Base-by-base conservation (phyloP, 371 early-diverging fungal species). In the Conidiobolus incongruus region DNA sequence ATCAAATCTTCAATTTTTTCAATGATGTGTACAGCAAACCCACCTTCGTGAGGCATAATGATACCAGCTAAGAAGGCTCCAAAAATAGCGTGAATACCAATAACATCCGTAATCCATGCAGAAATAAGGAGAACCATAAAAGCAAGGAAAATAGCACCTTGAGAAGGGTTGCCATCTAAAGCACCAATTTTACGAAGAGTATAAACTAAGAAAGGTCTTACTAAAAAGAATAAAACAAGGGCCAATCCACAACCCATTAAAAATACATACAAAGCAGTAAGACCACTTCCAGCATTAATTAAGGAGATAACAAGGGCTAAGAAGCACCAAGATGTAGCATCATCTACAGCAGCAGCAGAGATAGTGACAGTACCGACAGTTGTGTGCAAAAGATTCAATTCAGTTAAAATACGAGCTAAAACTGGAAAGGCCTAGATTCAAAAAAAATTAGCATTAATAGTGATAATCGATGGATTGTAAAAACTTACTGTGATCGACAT, bases 1-100 rank as follows among this genome's bases (percentile, higher is more conserved):
- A 89, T 67, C 1, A 90, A 53, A 56, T 94, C 94, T 54, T 94
- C 92, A 33, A 88, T 79, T 59, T 86, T 79, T 49, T 88, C 88
- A 2, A 85, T 79, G 11, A 94, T 65, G 35, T 73, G 72, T 40
- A 79, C 62, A 4, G 89, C 76, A 49, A 94, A 77, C 19, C 88
- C 87, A 40, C 73, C 64, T 37, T 82, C 80, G 55, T 85, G 89
- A 1, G 94, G 92, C 12, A 81, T 64, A 29, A 85, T 77, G 19
- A 83, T 62, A 2, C 94, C 92, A n/a, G 74, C 69, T 6, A 91
- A 43, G 53, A 90, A 90, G 2, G 75, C 83, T 13, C 95, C 95
- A 63, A 94, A 94, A 45, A 92, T 90, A 24, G 82, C 66, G 53
- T 89, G 83, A 34, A 87, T 71, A 22, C 93, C 91, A 46, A 85